phyloP scores from a whole-genome alignment of 768 basidiomycete genomes.

The Xerocomellus chrysenteron region DNA sequence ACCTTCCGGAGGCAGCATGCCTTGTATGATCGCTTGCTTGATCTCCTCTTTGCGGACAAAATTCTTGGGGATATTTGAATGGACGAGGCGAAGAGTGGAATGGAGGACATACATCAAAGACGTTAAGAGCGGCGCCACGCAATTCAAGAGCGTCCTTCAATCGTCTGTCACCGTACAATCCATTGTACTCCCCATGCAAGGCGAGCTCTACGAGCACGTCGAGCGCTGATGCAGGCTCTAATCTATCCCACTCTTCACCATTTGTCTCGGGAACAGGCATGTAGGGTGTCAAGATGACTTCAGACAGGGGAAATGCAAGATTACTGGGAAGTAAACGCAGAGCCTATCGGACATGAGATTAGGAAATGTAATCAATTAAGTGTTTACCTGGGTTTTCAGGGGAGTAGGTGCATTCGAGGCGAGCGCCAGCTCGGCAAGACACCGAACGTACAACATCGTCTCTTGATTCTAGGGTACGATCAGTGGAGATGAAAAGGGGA shows the following conservation, averaged over 20 bases:
- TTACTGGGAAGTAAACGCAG: constrained; percentile 56
- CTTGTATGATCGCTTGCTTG: constrained; percentile 63
- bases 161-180: constrained; percentile 55
- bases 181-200: constrained; percentile 86
- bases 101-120: constrained; percentile 72
- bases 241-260: constrained; percentile 90
- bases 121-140: constrained; percentile 69
- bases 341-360: constrained; percentile 42
- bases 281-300: constrained; percentile 69
- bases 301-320: constrained; percentile 61
- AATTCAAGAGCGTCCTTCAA: constrained; percentile 69
- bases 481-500: background rate
- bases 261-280: constrained; percentile 78
- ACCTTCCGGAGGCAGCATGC: constrained; percentile 67
- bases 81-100: background rate
- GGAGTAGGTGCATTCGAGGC: constrained; percentile 91
- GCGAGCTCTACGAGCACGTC: constrained; percentile 80
- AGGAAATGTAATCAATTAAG: constrained; percentile 11
- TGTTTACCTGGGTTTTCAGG: constrained; percentile 79
- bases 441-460: constrained; percentile 60
- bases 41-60: constrained; percentile 76
- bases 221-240: constrained; percentile 77
- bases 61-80: constrained; percentile 45
- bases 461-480: constrained; percentile 51
- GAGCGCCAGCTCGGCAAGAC: constrained; percentile 83